Base-by-base conservation (phyloP, 345 rosid genomes). In the Erysimum cheiranthoides region DNA sequence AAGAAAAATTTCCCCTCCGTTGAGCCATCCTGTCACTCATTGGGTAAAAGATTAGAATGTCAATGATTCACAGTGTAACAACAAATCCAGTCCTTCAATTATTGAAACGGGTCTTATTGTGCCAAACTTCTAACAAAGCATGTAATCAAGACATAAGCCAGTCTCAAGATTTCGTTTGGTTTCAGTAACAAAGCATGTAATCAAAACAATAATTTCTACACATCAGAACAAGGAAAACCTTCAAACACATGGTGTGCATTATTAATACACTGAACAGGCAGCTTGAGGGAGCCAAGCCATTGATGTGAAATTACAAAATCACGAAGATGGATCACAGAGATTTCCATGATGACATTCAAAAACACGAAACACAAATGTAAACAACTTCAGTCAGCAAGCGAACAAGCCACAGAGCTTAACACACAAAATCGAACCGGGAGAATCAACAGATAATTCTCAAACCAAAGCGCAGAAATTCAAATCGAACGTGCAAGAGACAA, bases 11-110 rank as follows among this genome's bases (percentile, higher is more conserved):
- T 18, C 75, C 81, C 78, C 60, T 86, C 71, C 82, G 42, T 4
- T 76, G 79, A 68, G 81, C 86, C 93, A 84, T 86, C 80, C 86
- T 88, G 78, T 58, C 10, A 74, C 53, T 10, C 53, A 68, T 27
- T 58, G 35, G 7, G 50, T 21, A n/a, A 68, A 42, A 49, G 12
- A n/a, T 61, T 36, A 43, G 42, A 76, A 66, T 49, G 28, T 9
- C 70, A 65, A 70, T 12, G 5, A 59, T 42, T 49, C 30, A 59
- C 8, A 43, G 51, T 17, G 51, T 61, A 54, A 63, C 13, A 30
- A 63, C 30, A 61, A 39, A 21, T 38, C 11, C 10, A 38, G 34
- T 7, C 7, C 34, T 21, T 39, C 17, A 61, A 11, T 38, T 14
- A 38, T 21, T 25, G 12, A 42, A 62, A 27, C 28, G 9, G 39